Evolutionary conservation across 495 filamentous ascomycete species (phyloP).

Genomic region (Penicillium coffeae): DNA sequence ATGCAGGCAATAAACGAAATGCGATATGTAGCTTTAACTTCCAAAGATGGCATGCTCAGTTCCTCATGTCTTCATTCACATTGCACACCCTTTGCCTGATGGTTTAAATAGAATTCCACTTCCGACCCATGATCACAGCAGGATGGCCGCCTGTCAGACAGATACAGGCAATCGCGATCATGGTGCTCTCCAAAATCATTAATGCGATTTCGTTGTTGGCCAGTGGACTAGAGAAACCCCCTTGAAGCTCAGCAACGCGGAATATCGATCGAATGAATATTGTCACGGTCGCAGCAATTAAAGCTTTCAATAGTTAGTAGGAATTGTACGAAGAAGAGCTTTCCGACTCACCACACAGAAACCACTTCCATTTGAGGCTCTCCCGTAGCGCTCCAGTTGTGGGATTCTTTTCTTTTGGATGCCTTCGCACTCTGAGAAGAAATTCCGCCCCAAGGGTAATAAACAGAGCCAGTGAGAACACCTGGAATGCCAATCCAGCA

Average conservation of each 20-base stretch:
- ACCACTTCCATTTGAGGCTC: constrained; percentile 10
- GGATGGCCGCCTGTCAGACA: constrained; percentile 32
- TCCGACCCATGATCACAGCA: neutral
- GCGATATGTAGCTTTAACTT: too few species aligned
- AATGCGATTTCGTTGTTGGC: constrained; percentile 59
- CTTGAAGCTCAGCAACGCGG: constrained; percentile 59
- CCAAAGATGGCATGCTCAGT: too few species aligned
- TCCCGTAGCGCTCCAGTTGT: constrained; percentile 1
- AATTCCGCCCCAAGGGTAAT: constrained; percentile 49
- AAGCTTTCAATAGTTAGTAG: constrained; percentile 15
- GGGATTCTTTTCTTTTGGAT: constrained; percentile 4
- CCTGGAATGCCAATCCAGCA: constrained; percentile 52
- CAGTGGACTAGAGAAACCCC: constrained; percentile 53
- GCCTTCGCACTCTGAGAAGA: constrained; percentile 31
- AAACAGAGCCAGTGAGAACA: constrained; percentile 51
- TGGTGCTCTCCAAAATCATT: constrained; percentile 65
- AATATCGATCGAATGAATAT: constrained; percentile 62
- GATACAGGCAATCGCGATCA: constrained; percentile 57
- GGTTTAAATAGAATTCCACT: constrained; percentile 2
- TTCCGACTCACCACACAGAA: constrained; percentile 7
- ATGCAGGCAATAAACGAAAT: too few species aligned
- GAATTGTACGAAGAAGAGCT: constrained; percentile 13
- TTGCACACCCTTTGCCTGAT: too few species aligned
- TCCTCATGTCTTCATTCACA: too few species aligned
- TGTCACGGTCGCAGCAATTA: constrained; percentile 45